phyloP scores from a whole-genome alignment of 306 rosid species.

The Malus orientalis region DNA sequence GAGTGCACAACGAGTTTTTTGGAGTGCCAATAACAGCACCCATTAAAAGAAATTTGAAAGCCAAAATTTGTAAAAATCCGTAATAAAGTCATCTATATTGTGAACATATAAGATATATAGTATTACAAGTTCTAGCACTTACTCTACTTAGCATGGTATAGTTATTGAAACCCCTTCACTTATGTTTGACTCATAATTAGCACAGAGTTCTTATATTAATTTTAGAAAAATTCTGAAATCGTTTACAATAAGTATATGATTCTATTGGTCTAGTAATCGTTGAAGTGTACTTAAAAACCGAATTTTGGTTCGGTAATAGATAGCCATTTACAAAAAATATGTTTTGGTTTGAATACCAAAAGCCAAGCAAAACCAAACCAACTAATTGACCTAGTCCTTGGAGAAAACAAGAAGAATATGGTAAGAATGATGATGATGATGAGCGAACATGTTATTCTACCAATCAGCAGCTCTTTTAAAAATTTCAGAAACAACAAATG shows the following conservation, averaged over 20 bases:
- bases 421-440: no score
- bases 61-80: no score
- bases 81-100: no score
- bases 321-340: background rate
- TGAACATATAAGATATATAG: background rate
- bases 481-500: background rate
- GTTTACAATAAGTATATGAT: background rate
- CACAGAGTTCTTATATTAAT: background rate
- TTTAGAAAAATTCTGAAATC: background rate
- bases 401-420: no score
- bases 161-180: background rate
- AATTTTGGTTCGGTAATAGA: background rate
- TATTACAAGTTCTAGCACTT: background rate
- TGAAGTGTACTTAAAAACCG: background rate
- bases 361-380: background rate
- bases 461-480: background rate
- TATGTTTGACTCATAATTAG: background rate
- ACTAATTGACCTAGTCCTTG: background rate
- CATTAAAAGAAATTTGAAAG: no score
- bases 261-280: background rate
- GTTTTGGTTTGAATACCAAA: background rate
- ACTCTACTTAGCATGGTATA: background rate
- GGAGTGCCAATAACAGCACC: no score
- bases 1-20: no score
- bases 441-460: background rate